Conservation (phyloP, 805 yeast species). For the Zygosaccharomyces rouxii region DNA sequence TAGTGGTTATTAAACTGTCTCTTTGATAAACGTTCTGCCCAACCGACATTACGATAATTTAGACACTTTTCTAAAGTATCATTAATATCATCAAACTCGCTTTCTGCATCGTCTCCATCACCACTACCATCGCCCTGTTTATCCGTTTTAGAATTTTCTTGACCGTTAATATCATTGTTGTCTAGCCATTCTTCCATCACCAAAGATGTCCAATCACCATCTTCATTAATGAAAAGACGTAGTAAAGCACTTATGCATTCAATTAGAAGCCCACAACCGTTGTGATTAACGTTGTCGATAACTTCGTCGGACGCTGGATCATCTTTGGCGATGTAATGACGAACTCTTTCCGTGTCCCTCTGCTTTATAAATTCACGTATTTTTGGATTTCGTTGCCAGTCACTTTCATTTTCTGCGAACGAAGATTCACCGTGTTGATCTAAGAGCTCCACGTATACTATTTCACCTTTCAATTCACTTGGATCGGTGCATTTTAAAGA, state of each 20-base stretch:
- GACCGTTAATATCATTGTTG: slow-evolving; percentile 7
- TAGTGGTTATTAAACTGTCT: slow-evolving; percentile 77
- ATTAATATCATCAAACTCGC: slow-evolving; percentile 18
- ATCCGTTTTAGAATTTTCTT: not conserved
- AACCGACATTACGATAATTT: slow-evolving; percentile 55
- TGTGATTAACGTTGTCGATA: slow-evolving; percentile 24
- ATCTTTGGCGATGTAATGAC: slow-evolving; percentile 18
- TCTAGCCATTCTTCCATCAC: slow-evolving; percentile 32
- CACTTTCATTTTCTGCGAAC: slow-evolving; percentile 13
- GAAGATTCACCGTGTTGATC: slow-evolving; percentile 7
- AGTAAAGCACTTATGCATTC: slow-evolving; percentile 31
- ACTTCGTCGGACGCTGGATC: slow-evolving; percentile 25
- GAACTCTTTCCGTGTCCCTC: slow-evolving; percentile 10
- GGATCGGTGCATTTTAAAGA: slow-evolving; percentile 31
- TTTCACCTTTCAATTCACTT: slow-evolving; percentile 27
- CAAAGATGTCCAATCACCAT: slow-evolving; percentile 32
- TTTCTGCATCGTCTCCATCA: slow-evolving; percentile 29
- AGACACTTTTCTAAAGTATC: slow-evolving; percentile 37
- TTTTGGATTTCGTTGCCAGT: slow-evolving; percentile 23
- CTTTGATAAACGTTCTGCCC: slow-evolving; percentile 74
- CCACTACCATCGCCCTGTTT: slow-evolving; percentile 19
- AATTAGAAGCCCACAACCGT: slow-evolving; percentile 26
- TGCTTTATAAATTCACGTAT: slow-evolving; percentile 19
- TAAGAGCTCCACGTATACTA: slow-evolving; percentile 17
- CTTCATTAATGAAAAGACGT: slow-evolving; percentile 32